Percentiles rank a stretch among this genome's conserved stretches.
Evolutionary conservation across 192 early-diverging fungal genomes (phyloP).

Genomic region (Phycomyces nitens): DNA sequence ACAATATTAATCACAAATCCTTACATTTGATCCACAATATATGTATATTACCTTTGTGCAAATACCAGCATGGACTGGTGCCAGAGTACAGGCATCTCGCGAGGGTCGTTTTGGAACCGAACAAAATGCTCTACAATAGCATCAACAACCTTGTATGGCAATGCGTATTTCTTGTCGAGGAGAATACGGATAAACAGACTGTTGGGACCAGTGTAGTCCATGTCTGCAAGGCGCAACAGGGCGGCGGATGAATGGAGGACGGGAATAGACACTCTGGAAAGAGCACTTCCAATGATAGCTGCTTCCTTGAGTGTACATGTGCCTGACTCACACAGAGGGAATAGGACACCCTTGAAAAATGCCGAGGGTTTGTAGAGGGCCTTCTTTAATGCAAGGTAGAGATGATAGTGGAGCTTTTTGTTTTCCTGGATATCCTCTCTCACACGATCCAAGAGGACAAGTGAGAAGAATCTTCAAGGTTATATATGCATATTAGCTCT

Average conservation of each 20-base stretch:
- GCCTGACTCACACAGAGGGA: constrained; percentile 91
- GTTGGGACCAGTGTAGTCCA: constrained; percentile 97
- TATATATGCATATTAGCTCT: too few relatives aligned
- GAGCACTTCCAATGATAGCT: constrained; percentile 87
- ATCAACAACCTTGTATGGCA: constrained; percentile 96
- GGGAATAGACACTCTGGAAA: constrained; percentile 92
- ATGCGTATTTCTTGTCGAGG: constrained; percentile 96
- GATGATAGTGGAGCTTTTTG: constrained; percentile 96
- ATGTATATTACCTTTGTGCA: constrained; percentile 71
- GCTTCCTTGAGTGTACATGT: constrained; percentile 95
- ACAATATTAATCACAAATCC: too few relatives aligned
- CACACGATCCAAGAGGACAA: constrained; percentile 88
- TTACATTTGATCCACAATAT: too few relatives aligned
- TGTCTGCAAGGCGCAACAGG: constrained; percentile 89
- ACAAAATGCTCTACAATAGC: constrained; percentile 94
- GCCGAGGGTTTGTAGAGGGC: constrained; percentile 93
- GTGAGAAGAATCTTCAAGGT: constrained; percentile 73
- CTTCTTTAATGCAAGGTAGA: constrained; percentile 97
- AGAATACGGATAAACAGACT: constrained; percentile 92
- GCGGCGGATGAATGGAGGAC: constrained; percentile 93
- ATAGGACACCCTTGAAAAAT: constrained; percentile 95
- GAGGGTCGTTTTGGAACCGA: constrained; percentile 79
- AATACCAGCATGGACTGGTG: constrained; percentile 95
- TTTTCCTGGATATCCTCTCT: constrained; percentile 94
- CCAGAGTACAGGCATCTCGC: constrained; percentile 94